A percentile compares a stretch with the other conserved stretches of the same genome.
These are phyloP conservation scores for Elsinoe ampelina DNA, from an alignment of 2,329 filamentous ascomycete species.

Conservation along the genomic window DNA sequence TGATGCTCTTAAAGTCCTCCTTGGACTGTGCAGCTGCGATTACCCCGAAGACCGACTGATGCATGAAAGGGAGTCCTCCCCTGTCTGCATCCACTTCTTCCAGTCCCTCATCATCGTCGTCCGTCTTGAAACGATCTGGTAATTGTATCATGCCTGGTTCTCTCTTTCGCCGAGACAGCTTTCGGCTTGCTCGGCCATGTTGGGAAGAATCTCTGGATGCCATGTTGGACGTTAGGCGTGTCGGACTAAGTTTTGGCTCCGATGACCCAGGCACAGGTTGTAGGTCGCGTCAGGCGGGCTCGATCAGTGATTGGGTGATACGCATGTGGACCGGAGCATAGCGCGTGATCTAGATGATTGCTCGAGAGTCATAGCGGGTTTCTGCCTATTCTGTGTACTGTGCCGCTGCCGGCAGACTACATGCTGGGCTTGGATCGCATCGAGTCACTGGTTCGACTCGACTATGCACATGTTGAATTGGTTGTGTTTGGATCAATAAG, in stretches of 20 bases:
- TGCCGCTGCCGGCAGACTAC: constrained; percentile 1
- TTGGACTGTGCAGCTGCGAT: constrained; percentile 80
- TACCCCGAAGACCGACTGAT: constrained; percentile 88
- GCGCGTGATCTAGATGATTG: constrained; percentile 10
- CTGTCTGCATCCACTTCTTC: constrained; percentile 47
- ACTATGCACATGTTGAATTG: not conserved
- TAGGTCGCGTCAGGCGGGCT: constrained; percentile 3
- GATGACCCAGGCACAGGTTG: not conserved
- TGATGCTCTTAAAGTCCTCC: constrained; percentile 61
- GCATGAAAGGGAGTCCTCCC: constrained; percentile 57
- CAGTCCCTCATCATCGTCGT: constrained; percentile 25
- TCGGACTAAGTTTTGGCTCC: not conserved
- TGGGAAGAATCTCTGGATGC: constrained; percentile 5
- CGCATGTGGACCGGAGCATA: not conserved
- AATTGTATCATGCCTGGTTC: constrained; percentile 16
- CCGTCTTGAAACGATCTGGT: constrained; percentile 20
- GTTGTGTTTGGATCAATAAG: not conserved
- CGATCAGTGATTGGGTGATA: constrained; percentile 7
- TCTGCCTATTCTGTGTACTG: constrained; percentile 6
- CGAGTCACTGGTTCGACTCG: not conserved
- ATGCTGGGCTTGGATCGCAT: constrained; percentile 5
- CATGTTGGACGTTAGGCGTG: not conserved
- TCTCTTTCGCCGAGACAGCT: constrained; percentile 5
- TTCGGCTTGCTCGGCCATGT: constrained; percentile 11
- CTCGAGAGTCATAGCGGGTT: constrained; percentile 12